A percentile compares a stretch with the other conserved stretches of the same genome.
Evolutionary conservation across 495 filamentous ascomycete genomes (phyloP).

Genomic region (Trichocladium antarcticum): DNA sequence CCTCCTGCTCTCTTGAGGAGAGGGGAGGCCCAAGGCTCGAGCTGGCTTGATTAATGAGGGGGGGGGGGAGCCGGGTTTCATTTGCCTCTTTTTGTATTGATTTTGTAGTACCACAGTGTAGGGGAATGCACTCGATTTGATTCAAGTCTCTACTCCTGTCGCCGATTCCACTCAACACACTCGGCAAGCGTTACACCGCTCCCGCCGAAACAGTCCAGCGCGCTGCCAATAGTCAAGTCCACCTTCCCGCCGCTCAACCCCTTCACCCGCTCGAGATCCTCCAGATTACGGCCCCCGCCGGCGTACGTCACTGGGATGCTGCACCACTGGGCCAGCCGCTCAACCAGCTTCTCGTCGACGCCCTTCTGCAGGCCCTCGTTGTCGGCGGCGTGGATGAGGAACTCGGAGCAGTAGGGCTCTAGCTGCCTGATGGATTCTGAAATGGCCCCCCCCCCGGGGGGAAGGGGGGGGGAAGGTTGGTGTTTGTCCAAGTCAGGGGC

Average conservation of each 20-base stretch:
- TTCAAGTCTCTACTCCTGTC: slow-evolving; percentile 17
- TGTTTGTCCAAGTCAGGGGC: not conserved
- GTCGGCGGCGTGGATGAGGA: slow-evolving; percentile 97
- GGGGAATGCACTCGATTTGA: slow-evolving; percentile 3
- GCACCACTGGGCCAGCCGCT: slow-evolving; percentile 69
- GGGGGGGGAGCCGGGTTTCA: not conserved
- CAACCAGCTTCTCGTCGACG: slow-evolving; percentile 76
- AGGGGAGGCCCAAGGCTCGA: not conserved
- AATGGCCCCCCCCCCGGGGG: not conserved
- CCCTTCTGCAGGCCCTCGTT: slow-evolving; percentile 86
- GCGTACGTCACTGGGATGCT: slow-evolving; percentile 90
- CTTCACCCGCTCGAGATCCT: slow-evolving; percentile 72
- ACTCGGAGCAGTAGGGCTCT: slow-evolving; percentile 87
- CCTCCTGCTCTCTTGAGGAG: not conserved
- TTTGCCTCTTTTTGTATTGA: slow-evolving; percentile 1
- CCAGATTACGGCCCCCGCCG: slow-evolving; percentile 70
- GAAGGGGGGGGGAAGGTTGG: not conserved
- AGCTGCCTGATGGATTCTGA: slow-evolving; percentile 66
- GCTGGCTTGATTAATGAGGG: slow-evolving; percentile 6
- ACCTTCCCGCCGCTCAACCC: slow-evolving; percentile 65
- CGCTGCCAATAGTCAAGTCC: slow-evolving; percentile 92
- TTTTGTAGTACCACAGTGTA: not conserved
- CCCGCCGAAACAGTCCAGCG: slow-evolving; percentile 91
- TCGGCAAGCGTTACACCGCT: slow-evolving; percentile 73
- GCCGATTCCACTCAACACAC: slow-evolving; percentile 76